A percentile compares a stretch with the other conserved stretches of the same genome.
These are phyloP conservation scores for Sabuloglossum arenarium DNA, from an alignment of 495 filamentous ascomycete genomes.

Conservation along the genomic window DNA sequence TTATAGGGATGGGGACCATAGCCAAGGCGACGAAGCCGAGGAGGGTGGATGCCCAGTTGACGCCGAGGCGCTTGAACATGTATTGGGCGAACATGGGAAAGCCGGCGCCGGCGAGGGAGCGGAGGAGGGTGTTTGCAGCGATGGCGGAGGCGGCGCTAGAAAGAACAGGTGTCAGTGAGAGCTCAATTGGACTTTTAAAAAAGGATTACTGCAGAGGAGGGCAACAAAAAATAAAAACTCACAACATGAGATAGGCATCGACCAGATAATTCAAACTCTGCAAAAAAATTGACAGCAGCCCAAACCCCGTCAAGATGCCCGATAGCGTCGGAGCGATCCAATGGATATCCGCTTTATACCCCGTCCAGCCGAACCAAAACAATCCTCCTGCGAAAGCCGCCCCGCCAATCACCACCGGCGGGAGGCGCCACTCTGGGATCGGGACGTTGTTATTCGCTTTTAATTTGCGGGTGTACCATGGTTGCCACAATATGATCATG, in stretches of 20 bases:
- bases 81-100: slow-evolving; percentile 24
- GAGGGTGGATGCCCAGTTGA: slow-evolving; percentile 20
- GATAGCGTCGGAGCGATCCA: slow-evolving; percentile 70
- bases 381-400: slow-evolving; percentile 51
- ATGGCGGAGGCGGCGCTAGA: slow-evolving; percentile 19
- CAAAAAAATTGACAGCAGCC: slow-evolving; percentile 62
- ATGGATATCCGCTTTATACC: slow-evolving; percentile 38
- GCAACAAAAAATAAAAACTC: slow-evolving; percentile 15
- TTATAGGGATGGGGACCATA: slow-evolving; percentile 19
- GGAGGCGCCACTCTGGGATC: slow-evolving; percentile 72
- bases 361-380: slow-evolving; percentile 81
- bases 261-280: slow-evolving; percentile 74
- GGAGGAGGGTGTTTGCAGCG: slow-evolving; percentile 23
- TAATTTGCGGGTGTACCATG: slow-evolving; percentile 33
- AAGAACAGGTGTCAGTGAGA: not conserved
- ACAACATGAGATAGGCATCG: slow-evolving; percentile 77
- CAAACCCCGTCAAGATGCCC: slow-evolving; percentile 37
- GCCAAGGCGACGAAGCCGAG: slow-evolving; percentile 18
- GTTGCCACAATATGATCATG: slow-evolving; percentile 14
- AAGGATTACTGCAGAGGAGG: not conserved
- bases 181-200: not conserved
- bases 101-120: slow-evolving; percentile 17
- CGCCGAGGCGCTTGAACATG: slow-evolving; percentile 22
- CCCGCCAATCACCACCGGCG: slow-evolving; percentile 57
- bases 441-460: slow-evolving; percentile 51